A percentile compares a stretch with the other conserved stretches of the same genome.
phyloP scores from a whole-genome alignment of 768 basidiomycete genomes.

The Kondoa subrosea region DNA sequence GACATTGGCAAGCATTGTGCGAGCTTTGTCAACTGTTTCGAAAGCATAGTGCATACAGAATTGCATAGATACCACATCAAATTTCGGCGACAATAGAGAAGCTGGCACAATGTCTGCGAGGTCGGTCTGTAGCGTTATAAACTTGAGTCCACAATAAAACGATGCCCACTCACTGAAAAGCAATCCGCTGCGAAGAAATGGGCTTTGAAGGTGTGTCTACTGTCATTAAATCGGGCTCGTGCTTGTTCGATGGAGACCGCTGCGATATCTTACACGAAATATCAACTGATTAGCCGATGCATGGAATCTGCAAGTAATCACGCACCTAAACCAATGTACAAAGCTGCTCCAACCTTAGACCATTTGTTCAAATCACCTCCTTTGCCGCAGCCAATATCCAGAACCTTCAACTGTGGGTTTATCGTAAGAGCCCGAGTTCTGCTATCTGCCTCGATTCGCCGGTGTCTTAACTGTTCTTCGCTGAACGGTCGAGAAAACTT shows the following conservation, averaged over 20 bases:
- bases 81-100: slow-evolving; percentile 36
- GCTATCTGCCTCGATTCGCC: neutral
- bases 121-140: too few species aligned
- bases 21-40: slow-evolving; percentile 66
- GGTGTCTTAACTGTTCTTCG: slow-evolving; percentile 1
- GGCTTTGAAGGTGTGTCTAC: slow-evolving; percentile 48
- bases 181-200: slow-evolving; percentile 76
- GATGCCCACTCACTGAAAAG: slow-evolving; percentile 40
- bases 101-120: slow-evolving; percentile 48
- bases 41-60: slow-evolving; percentile 99
- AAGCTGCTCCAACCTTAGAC: slow-evolving; percentile 64
- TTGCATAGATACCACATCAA: slow-evolving; percentile 95
- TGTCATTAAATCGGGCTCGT: slow-evolving; percentile 49
- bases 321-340: slow-evolving; percentile 67
- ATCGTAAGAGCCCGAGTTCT: slow-evolving; percentile 24
- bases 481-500: slow-evolving; percentile 40
- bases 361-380: slow-evolving; percentile 95
- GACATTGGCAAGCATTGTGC: slow-evolving; percentile 86
- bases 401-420: slow-evolving; percentile 38
- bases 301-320: neutral
- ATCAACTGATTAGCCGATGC: neutral
- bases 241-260: slow-evolving; percentile 76
- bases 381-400: slow-evolving; percentile 98
- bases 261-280: slow-evolving; percentile 78
- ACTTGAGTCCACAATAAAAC: too few species aligned